Evolutionary conservation across 116 monocot genomes (phyloP).

Genomic region (Phalaenopsis hybrid): DNA sequence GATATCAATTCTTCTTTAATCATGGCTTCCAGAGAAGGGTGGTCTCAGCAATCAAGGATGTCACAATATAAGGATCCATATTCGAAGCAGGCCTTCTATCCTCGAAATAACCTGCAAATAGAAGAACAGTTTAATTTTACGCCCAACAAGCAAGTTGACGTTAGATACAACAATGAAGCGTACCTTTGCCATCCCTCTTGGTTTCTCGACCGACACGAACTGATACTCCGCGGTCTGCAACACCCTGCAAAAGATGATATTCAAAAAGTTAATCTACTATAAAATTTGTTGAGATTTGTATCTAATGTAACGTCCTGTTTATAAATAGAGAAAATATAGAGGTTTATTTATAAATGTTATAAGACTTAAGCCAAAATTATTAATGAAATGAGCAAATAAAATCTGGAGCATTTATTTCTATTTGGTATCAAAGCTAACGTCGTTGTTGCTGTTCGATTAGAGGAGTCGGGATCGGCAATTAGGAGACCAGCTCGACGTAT

Average conservation of each 20-base stretch:
- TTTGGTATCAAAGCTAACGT: too few species aligned
- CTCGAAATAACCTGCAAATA: conserved; percentile 60
- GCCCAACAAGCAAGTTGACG: background rate
- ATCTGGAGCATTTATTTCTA: too few species aligned
- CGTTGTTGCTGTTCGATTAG: too few species aligned
- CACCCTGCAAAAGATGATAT: conserved; percentile 37
- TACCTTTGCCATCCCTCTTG: conserved; percentile 74
- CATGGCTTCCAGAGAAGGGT: conserved; percentile 45
- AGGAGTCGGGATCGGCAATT: too few species aligned
- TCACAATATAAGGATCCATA: conserved; percentile 80
- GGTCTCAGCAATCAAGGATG: conserved; percentile 67
- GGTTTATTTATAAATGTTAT: too few species aligned
- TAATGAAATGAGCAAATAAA: too few species aligned
- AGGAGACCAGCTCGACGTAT: too few species aligned
- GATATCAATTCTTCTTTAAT: conserved; percentile 2
- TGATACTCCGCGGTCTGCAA: conserved; percentile 80
- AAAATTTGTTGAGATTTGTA: too few species aligned
- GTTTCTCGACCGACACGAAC: conserved; percentile 85
- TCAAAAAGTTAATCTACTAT: too few species aligned
- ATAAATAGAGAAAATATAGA: too few species aligned
- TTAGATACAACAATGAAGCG: background rate
- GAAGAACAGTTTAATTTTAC: background rate
- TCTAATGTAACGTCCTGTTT: too few species aligned
- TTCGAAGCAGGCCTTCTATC: conserved; percentile 78
- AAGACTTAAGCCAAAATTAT: too few species aligned